These are phyloP conservation scores for Buxus sempervirens DNA, from an alignment of 164 flowering plant genomes.

Conservation along the genomic window DNA sequence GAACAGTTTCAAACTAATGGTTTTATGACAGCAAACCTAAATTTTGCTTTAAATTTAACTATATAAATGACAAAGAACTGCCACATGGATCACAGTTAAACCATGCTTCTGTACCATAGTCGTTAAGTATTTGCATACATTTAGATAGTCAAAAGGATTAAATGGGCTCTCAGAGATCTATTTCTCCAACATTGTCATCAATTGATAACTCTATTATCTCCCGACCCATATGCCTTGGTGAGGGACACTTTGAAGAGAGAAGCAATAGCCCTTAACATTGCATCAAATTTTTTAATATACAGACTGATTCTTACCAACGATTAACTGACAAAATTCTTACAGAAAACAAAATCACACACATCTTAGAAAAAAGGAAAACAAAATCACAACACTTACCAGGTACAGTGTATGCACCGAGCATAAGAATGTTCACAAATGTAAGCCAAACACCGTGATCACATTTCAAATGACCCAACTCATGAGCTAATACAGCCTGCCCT, in stretches of 20 bases:
- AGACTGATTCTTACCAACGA: not conserved
- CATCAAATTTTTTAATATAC: not conserved
- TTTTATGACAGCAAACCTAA: too few relatives aligned
- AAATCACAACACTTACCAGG: constrained; percentile 57
- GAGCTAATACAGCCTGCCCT: constrained; percentile 90
- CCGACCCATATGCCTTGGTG: not conserved
- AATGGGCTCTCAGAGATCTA: not conserved
- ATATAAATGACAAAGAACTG: not conserved
- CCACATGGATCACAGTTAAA: not conserved
- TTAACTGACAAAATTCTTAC: not conserved
- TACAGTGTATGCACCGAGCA: constrained; percentile 80
- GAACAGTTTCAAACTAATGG: not conserved
- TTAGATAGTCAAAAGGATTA: too few relatives aligned
- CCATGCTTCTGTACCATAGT: not conserved
- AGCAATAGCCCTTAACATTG: not conserved
- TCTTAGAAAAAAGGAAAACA: not conserved
- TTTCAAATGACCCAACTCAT: constrained; percentile 96
- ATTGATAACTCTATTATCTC: not conserved
- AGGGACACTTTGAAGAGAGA: not conserved
- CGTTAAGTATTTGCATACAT: not conserved
- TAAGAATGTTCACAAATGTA: constrained; percentile 88
- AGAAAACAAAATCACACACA: not conserved
- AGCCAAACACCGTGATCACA: constrained; percentile 99
- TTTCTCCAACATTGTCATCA: not conserved
- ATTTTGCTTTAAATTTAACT: too few relatives aligned